Evolutionary conservation across 345 rosid genomes (phyloP), one percentile per base, ranked within the genome.

Genomic region (Eucalyptus curtisii): DNA sequence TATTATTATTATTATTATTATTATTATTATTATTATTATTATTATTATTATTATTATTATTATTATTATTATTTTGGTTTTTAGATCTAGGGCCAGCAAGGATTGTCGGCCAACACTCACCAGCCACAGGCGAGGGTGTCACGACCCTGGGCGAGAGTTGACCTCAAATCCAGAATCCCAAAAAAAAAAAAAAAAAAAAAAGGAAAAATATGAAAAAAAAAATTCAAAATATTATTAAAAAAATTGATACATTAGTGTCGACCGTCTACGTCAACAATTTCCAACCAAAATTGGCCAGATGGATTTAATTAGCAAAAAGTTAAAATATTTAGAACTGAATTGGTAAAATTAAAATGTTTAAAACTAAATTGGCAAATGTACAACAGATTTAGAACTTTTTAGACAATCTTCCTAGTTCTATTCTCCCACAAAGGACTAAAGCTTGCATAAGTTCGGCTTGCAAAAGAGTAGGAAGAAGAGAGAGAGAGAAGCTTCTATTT

Each of bases 251-350:
- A 0, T 52, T 52, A 52, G 2, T 0, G 10, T 52, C 9, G 0
- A 19, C 0, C 0, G 10, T 19, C 4, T 4, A 52, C 0, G 25
- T 52, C 1, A 3, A 0, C 2, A 7, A 52, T 52, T 52, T 52
- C 0, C 0, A 1, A 10, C 0, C 10, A 52, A 52, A 52, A 19
- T 52, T 52, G 0, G 0, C 0, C 5, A 0, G 0, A 52, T 52
- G 25, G 0, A 52, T 52, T 0, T 20, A 7, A 52, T 52, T 52
- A 52, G 0, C 2, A 52, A 52, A 20, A 52, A 52, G 4, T 52
- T 2, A 52, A 52, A 52, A 52, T 0, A 0, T 20, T 52, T 0
- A 52, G 7, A 19, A 52, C 0, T 20, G 0, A 37, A 37, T 37
- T 37, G 4, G 6, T 5, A 42, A 42, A 42, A 42, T 42, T 42